A percentile compares a stretch with the other conserved stretches of the same genome.
These are phyloP conservation scores for Russula ochroleuca DNA, from an alignment of 768 basidiomycete species.

Conservation along the genomic window DNA sequence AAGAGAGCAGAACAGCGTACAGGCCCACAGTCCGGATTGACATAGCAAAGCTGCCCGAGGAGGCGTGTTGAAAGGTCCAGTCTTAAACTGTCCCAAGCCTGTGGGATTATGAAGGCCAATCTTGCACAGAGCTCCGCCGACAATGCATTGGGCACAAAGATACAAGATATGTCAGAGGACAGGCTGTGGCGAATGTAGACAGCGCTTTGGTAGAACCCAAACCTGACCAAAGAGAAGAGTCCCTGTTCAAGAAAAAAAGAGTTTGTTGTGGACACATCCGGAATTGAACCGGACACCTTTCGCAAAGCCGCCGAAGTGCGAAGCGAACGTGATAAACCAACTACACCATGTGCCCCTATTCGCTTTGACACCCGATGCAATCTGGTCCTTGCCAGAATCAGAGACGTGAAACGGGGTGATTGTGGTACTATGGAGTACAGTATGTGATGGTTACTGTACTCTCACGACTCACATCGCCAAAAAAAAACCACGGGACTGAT, in stretches of 20 bases:
- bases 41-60: not conserved
- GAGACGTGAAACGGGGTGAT: too few relatives aligned
- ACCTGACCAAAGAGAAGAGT: not conserved
- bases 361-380: not conserved
- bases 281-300: constrained; percentile 16
- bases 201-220: not conserved
- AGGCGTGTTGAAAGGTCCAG: too few relatives aligned
- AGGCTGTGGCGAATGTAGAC: not conserved
- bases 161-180: not conserved
- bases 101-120: not conserved
- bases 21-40: not conserved
- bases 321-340: constrained; percentile 17
- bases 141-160: too few relatives aligned
- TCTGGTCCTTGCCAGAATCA: not conserved
- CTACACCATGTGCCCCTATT: constrained; percentile 2
- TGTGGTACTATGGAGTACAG: too few relatives aligned
- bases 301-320: not conserved
- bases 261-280: constrained; percentile 1
- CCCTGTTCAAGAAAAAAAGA: not conserved
- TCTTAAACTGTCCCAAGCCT: not conserved
- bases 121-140: too few relatives aligned
- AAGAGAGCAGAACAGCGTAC: not conserved
- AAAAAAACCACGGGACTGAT: too few relatives aligned
- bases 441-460: too few relatives aligned
- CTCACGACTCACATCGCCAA: too few relatives aligned